Evolutionary conservation across 768 basidiomycete species (phyloP).

Genomic region (Lactarius hatsudake): DNA sequence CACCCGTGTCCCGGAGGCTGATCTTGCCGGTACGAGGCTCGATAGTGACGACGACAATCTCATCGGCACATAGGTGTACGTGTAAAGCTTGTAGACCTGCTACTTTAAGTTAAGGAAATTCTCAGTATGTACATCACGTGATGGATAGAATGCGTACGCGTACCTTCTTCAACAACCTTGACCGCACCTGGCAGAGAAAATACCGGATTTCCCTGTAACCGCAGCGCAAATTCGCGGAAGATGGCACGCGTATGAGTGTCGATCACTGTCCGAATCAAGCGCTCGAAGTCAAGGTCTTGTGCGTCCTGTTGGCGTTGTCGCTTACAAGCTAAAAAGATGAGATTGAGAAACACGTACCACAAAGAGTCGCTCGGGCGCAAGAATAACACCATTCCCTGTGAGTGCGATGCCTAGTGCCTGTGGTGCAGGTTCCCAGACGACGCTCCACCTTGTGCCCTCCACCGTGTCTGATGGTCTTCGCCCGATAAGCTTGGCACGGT

Average conservation of each 20-base stretch:
- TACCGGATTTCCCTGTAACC: constrained; percentile 54
- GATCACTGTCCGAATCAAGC: constrained; percentile 60
- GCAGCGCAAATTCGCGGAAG: constrained; percentile 52
- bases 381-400: constrained; percentile 44
- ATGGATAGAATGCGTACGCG: constrained; percentile 13
- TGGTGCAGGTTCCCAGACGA: constrained; percentile 74
- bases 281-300: constrained; percentile 70
- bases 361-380: constrained; percentile 43
- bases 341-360: constrained; percentile 50
- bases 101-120: constrained; percentile 29
- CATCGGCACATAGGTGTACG: constrained; percentile 71
- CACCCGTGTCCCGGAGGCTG: constrained; percentile 76
- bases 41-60: constrained; percentile 71
- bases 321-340: neutral
- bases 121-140: neutral
- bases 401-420: constrained; percentile 62
- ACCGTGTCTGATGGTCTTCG: constrained; percentile 68
- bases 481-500: constrained; percentile 55
- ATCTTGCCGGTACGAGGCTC: constrained; percentile 79
- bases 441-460: constrained; percentile 64
- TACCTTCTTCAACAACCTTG: constrained; percentile 54
- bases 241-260: constrained; percentile 63
- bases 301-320: constrained; percentile 47
- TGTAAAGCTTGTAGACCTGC: constrained; percentile 58
- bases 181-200: constrained; percentile 65